Evolutionary conservation across 2,329 filamentous ascomycete genomes (phyloP), one percentile per base, ranked within the genome.

Genomic region (Sclerotinia trifoliorum): DNA sequence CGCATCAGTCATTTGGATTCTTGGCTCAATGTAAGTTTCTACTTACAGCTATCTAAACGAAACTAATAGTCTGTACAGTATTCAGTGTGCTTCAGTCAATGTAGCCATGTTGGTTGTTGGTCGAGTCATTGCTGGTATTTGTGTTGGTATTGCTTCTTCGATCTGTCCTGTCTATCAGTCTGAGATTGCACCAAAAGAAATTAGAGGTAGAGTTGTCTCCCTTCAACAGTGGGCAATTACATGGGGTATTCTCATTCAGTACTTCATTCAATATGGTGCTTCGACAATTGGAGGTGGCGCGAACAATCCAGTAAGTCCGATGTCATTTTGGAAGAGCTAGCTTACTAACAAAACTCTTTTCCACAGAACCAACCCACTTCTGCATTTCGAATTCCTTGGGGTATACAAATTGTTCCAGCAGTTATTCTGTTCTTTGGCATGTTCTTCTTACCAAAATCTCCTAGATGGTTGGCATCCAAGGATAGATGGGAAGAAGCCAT

Each of bases 191-290:
- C 85, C 84, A 24, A 84, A 83, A 72, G 83, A 84, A 72, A 82
- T 81, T 65, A 82, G 85, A 65, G 88, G 88, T 10, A 82, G 86
- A 15, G 83, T 90, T 3, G 85, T 91, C 21, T 85, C 84, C 2
- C 79, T 90, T 3, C 88, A 91, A 74, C 88, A 91, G 76, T 90
- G 87, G 86, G 88, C 87, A 39, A 90, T 91, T 55, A 90, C 88
- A 1, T 89, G 87, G 86, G 88, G 88, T 60, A 89, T 90, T 66
- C 74, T 90, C 21, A 88, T 89, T 60, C 86, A 88, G 71, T 89
- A 85, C 78, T 88, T 89, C 76, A 86, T 90, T 72, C 86, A 88
- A 72, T 90, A 90, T 73, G 87, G 87, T 32, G 83, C 83, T 17
- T 84, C 85, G 2, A 83, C 84, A 72, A 80, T 85, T 51, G 83